Percentiles rank a stretch among this genome's conserved stretches.
These are phyloP conservation scores for Xylariales sp. DNA, from an alignment of 2,329 filamentous ascomycete species.

Conservation along the genomic window DNA sequence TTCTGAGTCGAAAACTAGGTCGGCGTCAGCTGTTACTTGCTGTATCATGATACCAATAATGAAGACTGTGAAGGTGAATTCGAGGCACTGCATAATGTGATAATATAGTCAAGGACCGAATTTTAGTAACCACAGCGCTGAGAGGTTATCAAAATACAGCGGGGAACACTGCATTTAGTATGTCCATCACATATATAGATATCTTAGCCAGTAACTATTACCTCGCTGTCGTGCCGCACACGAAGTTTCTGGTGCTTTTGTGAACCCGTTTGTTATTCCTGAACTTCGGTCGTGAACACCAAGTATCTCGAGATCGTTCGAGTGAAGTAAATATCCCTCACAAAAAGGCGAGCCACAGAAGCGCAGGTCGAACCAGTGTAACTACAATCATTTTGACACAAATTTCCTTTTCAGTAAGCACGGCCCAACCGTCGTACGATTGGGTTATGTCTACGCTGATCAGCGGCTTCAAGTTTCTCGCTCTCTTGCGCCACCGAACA, in stretches of 20 bases:
- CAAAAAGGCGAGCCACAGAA: not conserved
- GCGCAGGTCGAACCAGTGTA: not conserved
- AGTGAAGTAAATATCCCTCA: not conserved
- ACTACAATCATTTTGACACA: not conserved
- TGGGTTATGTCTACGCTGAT: not conserved
- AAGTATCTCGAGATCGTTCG: not conserved
- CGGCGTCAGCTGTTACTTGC: conserved; percentile 42
- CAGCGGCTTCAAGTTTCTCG: no score
- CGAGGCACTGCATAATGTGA: conserved; percentile 40
- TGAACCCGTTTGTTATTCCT: not conserved
- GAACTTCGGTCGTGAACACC: not conserved
- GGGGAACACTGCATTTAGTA: not conserved
- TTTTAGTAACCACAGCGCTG: not conserved
- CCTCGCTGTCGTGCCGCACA: not conserved
- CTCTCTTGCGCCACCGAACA: not conserved
- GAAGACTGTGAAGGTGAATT: conserved; percentile 56
- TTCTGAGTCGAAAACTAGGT: conserved; percentile 43
- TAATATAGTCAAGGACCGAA: not conserved
- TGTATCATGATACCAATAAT: conserved; percentile 48
- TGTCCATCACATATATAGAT: not conserved
- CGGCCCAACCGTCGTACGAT: not conserved
- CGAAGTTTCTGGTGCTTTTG: not conserved
- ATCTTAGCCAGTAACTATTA: no score
- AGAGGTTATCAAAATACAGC: not conserved
- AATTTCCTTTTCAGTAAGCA: not conserved